These are phyloP conservation scores for Albugo candida DNA, from an alignment of 352 stramenopile genomes.

Conservation along the genomic window DNA sequence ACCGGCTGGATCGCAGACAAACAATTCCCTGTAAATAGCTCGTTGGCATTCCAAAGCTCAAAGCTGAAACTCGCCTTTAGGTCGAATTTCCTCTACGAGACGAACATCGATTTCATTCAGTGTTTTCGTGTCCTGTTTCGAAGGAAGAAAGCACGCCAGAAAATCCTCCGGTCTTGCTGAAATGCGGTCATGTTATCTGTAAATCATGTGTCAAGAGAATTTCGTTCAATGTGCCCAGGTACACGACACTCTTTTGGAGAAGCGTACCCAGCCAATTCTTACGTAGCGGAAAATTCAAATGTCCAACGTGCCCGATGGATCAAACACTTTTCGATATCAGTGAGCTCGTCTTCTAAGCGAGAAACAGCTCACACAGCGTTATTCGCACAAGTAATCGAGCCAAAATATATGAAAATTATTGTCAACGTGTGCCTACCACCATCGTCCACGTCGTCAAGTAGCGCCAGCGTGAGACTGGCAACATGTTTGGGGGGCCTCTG, in stretches of 20 bases:
- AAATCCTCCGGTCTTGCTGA: slow-evolving; percentile 71
- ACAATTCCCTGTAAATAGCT: slow-evolving; percentile 30
- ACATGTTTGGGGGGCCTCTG: slow-evolving; percentile 2
- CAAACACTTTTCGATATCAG: slow-evolving; percentile 54
- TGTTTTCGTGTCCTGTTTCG: slow-evolving; percentile 75
- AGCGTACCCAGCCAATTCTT: not conserved
- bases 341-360: slow-evolving; percentile 42
- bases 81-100: slow-evolving; percentile 64
- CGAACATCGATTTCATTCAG: slow-evolving; percentile 68
- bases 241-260: not conserved
- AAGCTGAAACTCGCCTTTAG: slow-evolving; percentile 6
- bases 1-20: slow-evolving; percentile 53
- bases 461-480: no score
- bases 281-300: slow-evolving; percentile 58
- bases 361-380: no score
- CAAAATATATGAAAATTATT: no score
- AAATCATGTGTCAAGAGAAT: slow-evolving; percentile 63
- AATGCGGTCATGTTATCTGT: slow-evolving; percentile 75
- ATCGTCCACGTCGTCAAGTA: no score
- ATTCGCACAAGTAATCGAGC: no score
- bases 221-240: slow-evolving; percentile 62
- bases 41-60: not conserved
- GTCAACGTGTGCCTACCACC: no score
- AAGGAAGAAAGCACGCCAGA: slow-evolving; percentile 71
- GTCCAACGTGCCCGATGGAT: slow-evolving; percentile 68